Percentiles rank a stretch among this genome's conserved stretches.
phyloP scores from a whole-genome alignment of 139 green algal species.

The Marvania coccoides region DNA sequence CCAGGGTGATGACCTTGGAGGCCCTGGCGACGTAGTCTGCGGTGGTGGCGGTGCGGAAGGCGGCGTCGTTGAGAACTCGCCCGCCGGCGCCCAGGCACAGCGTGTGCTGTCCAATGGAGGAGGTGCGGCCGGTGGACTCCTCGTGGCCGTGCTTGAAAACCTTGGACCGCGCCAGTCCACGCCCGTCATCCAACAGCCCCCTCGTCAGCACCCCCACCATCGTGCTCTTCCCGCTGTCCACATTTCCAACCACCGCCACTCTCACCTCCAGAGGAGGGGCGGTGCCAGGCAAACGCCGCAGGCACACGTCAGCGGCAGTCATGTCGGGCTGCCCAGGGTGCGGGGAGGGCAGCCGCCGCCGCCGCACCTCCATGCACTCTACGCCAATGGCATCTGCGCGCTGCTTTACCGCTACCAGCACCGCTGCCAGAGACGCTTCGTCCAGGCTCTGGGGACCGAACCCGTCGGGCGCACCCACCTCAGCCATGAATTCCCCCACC shows the following conservation, averaged over 20 bases:
- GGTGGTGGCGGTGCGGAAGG: slow-evolving; percentile 65
- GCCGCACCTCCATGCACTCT: slow-evolving; percentile 38
- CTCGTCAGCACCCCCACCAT: slow-evolving; percentile 82
- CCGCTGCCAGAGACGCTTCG: slow-evolving; percentile 33
- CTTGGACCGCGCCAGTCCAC: slow-evolving; percentile 71
- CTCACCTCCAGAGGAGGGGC: slow-evolving; percentile 56
- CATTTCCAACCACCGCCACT: slow-evolving; percentile 85
- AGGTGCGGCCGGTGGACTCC: slow-evolving; percentile 74
- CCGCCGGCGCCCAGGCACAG: slow-evolving; percentile 69
- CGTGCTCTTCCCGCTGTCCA: slow-evolving; percentile 87
- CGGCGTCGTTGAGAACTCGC: slow-evolving; percentile 68
- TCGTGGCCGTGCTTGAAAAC: slow-evolving; percentile 92
- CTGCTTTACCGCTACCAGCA: slow-evolving; percentile 24
- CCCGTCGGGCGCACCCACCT: slow-evolving; percentile 51
- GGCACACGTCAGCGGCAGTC: slow-evolving; percentile 44
- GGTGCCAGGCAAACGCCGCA: slow-evolving; percentile 35
- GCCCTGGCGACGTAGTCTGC: slow-evolving; percentile 65
- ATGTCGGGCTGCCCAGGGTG: not conserved
- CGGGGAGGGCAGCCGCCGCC: not conserved
- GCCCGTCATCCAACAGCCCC: slow-evolving; percentile 78
- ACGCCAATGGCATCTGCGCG: slow-evolving; percentile 13
- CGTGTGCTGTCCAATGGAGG: slow-evolving; percentile 84
- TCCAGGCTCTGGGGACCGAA: slow-evolving; percentile 52
- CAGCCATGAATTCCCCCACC: slow-evolving; percentile 60
- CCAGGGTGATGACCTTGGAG: slow-evolving; percentile 79